A percentile compares a stretch with the other conserved stretches of the same genome.
Conservation (phyloP, 75 land plant genomes). For the Cunninghamia lanceolata region DNA sequence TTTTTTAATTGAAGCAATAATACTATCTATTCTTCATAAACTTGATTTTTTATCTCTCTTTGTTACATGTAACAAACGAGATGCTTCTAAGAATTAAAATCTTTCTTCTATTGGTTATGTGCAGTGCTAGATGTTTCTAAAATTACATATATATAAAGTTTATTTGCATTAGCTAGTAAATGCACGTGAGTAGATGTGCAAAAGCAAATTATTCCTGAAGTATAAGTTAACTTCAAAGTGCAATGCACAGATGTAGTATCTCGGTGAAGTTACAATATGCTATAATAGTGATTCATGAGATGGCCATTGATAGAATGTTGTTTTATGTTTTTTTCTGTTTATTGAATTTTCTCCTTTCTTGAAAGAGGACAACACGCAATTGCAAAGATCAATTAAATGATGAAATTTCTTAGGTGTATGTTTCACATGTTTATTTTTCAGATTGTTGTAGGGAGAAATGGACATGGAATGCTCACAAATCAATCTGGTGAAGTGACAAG, state of each 20-base stretch:
- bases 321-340: not conserved
- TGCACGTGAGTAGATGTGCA: not conserved
- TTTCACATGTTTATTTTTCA: conserved; percentile 7
- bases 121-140: not conserved
- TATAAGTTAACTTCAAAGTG: not conserved
- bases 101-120: too few relatives aligned
- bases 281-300: not conserved
- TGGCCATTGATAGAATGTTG: not conserved
- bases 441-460: conserved; percentile 27
- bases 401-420: not conserved
- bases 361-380: not conserved
- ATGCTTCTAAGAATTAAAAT: too few relatives aligned
- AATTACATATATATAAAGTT: not conserved
- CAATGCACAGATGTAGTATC: not conserved
- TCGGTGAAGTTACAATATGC: not conserved
- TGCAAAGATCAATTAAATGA: not conserved
- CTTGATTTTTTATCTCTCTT: not conserved
- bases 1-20: not conserved
- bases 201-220: not conserved
- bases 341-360: not conserved
- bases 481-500: conserved; percentile 27
- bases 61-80: not conserved
- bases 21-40: not conserved
- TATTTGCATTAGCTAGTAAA: not conserved
- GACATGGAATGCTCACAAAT: conserved; percentile 19